Evolutionary conservation across 2,329 filamentous ascomycete species (phyloP).

Genomic region (Cercospora janseana): DNA sequence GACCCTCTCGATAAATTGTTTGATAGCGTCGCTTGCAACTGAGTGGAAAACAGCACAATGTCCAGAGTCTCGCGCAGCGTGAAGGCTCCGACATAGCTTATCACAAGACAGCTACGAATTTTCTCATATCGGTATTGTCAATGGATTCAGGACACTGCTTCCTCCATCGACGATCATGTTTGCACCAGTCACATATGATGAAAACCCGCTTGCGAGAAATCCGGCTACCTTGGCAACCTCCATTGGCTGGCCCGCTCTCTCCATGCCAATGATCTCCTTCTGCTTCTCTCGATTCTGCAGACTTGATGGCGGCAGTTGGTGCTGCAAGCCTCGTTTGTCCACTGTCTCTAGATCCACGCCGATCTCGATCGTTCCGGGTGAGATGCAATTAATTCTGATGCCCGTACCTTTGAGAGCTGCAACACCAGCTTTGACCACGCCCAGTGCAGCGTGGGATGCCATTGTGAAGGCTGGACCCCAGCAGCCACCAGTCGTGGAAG

Average conservation of each 20-base stretch:
- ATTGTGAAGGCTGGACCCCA: conserved; percentile 64
- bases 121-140: conserved; percentile 33
- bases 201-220: conserved; percentile 62
- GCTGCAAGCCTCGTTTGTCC: conserved; percentile 51
- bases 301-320: conserved; percentile 56
- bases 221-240: conserved; percentile 62
- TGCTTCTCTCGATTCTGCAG: conserved; percentile 54
- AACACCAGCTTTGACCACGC: conserved; percentile 60
- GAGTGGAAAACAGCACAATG: too few species aligned
- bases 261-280: conserved; percentile 55
- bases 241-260: conserved; percentile 56
- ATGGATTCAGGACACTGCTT: conserved; percentile 42
- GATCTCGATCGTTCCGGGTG: conserved; percentile 49
- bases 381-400: conserved; percentile 58
- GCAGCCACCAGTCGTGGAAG: conserved; percentile 56
- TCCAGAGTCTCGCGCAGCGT: too few species aligned
- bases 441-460: conserved; percentile 59
- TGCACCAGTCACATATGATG: conserved; percentile 60
- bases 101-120: too few species aligned
- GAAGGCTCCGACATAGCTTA: too few species aligned
- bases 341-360: conserved; percentile 50
- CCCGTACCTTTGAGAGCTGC: conserved; percentile 58
- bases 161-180: conserved; percentile 64
- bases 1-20: too few species aligned
- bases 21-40: too few species aligned